Percentiles rank a stretch among this genome's conserved stretches.
Evolutionary conservation across 495 filamentous ascomycete genomes (phyloP).

Genomic region (Aspergillus diversus): DNA sequence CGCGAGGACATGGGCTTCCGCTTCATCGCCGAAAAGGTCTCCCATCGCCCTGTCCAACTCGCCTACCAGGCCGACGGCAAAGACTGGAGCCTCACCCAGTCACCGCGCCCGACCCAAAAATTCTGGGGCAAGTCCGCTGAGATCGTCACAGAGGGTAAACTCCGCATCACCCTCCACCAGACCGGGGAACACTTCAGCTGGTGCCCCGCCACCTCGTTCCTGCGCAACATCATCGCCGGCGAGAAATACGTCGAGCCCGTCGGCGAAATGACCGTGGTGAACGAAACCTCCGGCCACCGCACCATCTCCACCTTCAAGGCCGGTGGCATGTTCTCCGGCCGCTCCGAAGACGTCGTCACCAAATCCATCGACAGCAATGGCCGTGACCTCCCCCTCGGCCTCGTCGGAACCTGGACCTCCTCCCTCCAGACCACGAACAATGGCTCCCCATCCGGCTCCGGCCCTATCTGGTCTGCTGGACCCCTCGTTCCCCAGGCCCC

Average conservation of each 20-base stretch:
- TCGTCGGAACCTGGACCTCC: slow-evolving; percentile 84
- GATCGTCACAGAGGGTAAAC: slow-evolving; percentile 86
- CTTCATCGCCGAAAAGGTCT: slow-evolving; percentile 90
- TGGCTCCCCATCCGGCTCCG: slow-evolving; percentile 55
- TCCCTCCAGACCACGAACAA: slow-evolving; percentile 65
- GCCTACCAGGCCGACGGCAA: slow-evolving; percentile 89
- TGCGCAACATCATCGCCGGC: slow-evolving; percentile 95
- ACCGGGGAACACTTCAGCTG: slow-evolving; percentile 81
- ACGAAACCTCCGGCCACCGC: slow-evolving; percentile 80
- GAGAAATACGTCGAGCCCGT: slow-evolving; percentile 98
- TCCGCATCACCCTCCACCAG: slow-evolving; percentile 70
- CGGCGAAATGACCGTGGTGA: slow-evolving; percentile 77
- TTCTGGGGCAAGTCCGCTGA: slow-evolving; percentile 99
- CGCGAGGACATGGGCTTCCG: slow-evolving; percentile 88
- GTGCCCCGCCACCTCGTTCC: slow-evolving; percentile 81
- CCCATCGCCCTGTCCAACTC: slow-evolving; percentile 86
- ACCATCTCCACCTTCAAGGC: slow-evolving; percentile 84
- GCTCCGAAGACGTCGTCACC: slow-evolving; percentile 85
- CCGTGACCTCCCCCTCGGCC: slow-evolving; percentile 58
- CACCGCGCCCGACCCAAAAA: slow-evolving; percentile 86
- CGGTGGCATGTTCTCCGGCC: slow-evolving; percentile 94
- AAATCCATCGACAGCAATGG: slow-evolving; percentile 70
- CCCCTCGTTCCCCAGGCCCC: slow-evolving; percentile 73
- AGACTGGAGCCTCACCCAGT: slow-evolving; percentile 83
- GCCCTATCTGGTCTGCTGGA: slow-evolving; percentile 74